These are phyloP conservation scores for Hymenoscyphus albidus DNA, from an alignment of 2,329 filamentous ascomycete genomes.

Conservation along the genomic window DNA sequence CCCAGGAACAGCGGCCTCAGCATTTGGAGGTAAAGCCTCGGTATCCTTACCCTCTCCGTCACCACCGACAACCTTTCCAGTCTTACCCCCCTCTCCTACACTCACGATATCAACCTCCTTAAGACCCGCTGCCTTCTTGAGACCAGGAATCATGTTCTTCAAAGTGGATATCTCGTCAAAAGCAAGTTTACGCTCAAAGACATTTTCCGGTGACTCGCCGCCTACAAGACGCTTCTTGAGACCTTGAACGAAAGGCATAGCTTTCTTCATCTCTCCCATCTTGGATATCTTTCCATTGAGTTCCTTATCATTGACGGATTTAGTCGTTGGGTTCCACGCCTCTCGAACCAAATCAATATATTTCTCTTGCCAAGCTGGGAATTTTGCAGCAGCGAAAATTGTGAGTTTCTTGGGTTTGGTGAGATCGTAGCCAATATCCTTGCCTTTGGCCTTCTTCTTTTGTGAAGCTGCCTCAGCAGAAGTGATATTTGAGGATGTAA, in stretches of 20 bases:
- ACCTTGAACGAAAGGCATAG: slow-evolving; percentile 90
- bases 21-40: slow-evolving; percentile 54
- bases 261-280: slow-evolving; percentile 89
- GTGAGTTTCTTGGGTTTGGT: slow-evolving; percentile 89
- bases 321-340: slow-evolving; percentile 59
- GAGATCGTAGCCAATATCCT: slow-evolving; percentile 78
- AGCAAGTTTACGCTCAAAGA: slow-evolving; percentile 78
- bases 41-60: slow-evolving; percentile 51
- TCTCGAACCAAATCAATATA: slow-evolving; percentile 77
- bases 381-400: slow-evolving; percentile 75
- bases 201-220: slow-evolving; percentile 61
- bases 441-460: slow-evolving; percentile 93
- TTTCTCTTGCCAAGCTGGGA: slow-evolving; percentile 87
- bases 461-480: slow-evolving; percentile 77
- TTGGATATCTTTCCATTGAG: slow-evolving; percentile 76
- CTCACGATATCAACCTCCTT: slow-evolving; percentile 67
- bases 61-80: slow-evolving; percentile 47
- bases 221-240: slow-evolving; percentile 79
- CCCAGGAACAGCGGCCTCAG: slow-evolving; percentile 76
- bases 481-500: slow-evolving; percentile 71
- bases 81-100: slow-evolving; percentile 68
- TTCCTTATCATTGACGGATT: slow-evolving; percentile 73
- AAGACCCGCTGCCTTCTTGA: slow-evolving; percentile 73
- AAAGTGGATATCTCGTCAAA: slow-evolving; percentile 82
- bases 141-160: slow-evolving; percentile 69